Conservation (phyloP, 2,329 filamentous ascomycete genomes). For the Fusarium humuli region DNA sequence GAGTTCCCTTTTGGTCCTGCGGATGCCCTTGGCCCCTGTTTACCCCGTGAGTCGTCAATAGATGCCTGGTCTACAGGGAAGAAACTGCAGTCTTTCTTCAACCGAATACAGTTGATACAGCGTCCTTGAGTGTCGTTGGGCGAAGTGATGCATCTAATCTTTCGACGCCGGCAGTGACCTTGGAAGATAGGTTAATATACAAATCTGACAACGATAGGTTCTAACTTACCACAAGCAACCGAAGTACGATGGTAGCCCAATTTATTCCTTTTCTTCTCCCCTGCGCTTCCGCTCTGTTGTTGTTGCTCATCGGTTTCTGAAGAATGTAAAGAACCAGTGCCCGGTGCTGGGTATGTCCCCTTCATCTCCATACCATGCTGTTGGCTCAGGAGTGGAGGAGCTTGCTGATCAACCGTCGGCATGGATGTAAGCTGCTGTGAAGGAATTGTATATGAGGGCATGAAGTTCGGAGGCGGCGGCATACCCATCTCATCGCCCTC, state of each 20-base stretch:
- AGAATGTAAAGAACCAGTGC: slow-evolving; percentile 57
- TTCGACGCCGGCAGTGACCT: slow-evolving; percentile 93
- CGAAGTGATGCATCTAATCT: slow-evolving; percentile 89
- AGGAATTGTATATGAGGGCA: slow-evolving; percentile 49
- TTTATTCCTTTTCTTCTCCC: slow-evolving; percentile 80
- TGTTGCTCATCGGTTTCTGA: slow-evolving; percentile 50
- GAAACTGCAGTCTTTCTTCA: slow-evolving; percentile 96
- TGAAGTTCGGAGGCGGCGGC: slow-evolving; percentile 53
- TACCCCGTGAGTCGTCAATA: slow-evolving; percentile 59
- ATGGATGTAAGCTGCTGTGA: slow-evolving; percentile 48
- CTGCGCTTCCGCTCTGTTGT: slow-evolving; percentile 50
- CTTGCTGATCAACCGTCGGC: slow-evolving; percentile 50
- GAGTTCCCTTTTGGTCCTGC: slow-evolving; percentile 57
- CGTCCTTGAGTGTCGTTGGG: slow-evolving; percentile 78
- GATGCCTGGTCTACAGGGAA: slow-evolving; percentile 85
- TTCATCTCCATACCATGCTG: slow-evolving; percentile 56
- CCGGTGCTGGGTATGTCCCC: slow-evolving; percentile 63
- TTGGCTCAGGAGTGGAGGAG: slow-evolving; percentile 52
- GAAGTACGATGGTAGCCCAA: slow-evolving; percentile 95
- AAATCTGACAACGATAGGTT: not conserved
- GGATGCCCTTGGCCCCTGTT: slow-evolving; percentile 54
- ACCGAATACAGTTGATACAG: slow-evolving; percentile 90
- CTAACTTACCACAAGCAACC: slow-evolving; percentile 89
- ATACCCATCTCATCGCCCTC: slow-evolving; percentile 57
- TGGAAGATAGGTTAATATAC: slow-evolving; percentile 10